These are phyloP conservation scores for Podospora comata DNA, from an alignment of 495 filamentous ascomycete genomes.

Conservation along the genomic window DNA sequence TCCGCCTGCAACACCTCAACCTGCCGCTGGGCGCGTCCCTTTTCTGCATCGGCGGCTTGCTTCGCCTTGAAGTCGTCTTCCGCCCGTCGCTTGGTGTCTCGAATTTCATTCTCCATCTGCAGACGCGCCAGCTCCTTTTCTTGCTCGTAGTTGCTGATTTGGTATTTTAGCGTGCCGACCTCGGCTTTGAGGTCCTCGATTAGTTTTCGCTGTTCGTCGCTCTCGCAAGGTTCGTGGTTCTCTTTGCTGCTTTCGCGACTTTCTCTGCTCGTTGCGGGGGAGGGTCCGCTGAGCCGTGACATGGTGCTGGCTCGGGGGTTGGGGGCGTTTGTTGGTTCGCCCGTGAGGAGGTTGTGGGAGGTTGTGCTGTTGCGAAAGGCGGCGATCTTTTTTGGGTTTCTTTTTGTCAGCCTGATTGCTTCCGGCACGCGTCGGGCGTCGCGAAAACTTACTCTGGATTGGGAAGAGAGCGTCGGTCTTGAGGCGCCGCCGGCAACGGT, in stretches of 20 bases:
- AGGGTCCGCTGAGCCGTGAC: slow-evolving; percentile 39
- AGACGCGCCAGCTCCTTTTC: slow-evolving; percentile 76
- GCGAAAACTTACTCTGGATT: slow-evolving; percentile 42
- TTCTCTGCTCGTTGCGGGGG: slow-evolving; percentile 24
- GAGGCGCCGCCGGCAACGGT: slow-evolving; percentile 36
- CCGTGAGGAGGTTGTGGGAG: slow-evolving; percentile 59
- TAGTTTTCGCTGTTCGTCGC: slow-evolving; percentile 44
- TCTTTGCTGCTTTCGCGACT: slow-evolving; percentile 49
- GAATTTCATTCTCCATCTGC: slow-evolving; percentile 76
- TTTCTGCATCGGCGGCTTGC: slow-evolving; percentile 70
- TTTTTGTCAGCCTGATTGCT: neutral
- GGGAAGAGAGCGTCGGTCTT: slow-evolving; percentile 29
- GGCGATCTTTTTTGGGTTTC: slow-evolving; percentile 22
- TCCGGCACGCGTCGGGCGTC: slow-evolving; percentile 23
- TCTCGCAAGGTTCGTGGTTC: slow-evolving; percentile 46
- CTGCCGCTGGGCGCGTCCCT: slow-evolving; percentile 63
- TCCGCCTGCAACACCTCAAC: slow-evolving; percentile 69
- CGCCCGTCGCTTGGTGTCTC: slow-evolving; percentile 67
- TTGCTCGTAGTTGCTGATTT: slow-evolving; percentile 67
- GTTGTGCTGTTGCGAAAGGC: slow-evolving; percentile 33
- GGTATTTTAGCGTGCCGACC: slow-evolving; percentile 52
- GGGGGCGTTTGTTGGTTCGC: slow-evolving; percentile 35
- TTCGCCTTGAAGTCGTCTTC: slow-evolving; percentile 82
- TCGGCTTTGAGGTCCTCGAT: slow-evolving; percentile 57
- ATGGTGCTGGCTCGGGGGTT: slow-evolving; percentile 28